These are phyloP conservation scores for Lachnellula subtilissima DNA, from an alignment of 2,329 filamentous ascomycete genomes.

Conservation along the genomic window DNA sequence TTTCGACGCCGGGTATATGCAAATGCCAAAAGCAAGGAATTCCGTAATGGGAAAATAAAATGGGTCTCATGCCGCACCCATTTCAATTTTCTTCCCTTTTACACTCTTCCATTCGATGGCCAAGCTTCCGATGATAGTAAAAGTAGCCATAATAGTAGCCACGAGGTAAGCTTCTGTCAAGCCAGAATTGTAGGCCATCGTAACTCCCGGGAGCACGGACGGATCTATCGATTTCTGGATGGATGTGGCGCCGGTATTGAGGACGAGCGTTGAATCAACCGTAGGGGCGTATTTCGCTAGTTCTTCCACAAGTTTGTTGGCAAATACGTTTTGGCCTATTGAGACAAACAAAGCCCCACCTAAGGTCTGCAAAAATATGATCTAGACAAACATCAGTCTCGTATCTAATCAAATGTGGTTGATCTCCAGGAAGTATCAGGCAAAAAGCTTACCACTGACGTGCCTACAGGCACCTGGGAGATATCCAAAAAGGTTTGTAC, in stretches of 20 bases:
- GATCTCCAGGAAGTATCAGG: background rate
- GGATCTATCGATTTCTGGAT: conserved; percentile 49
- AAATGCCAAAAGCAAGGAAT: background rate
- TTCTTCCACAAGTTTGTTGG: conserved; percentile 5
- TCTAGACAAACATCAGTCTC: background rate
- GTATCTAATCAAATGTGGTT: background rate
- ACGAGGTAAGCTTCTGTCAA: conserved; percentile 53
- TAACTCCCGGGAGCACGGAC: conserved; percentile 48
- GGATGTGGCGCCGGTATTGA: conserved; percentile 39
- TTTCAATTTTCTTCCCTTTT: conserved; percentile 37
- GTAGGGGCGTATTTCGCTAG: conserved; percentile 28
- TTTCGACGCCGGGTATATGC: background rate
- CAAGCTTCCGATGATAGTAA: conserved; percentile 41
- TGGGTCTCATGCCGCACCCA: conserved; percentile 21
- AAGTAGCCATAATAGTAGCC: conserved; percentile 42
- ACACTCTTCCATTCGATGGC: conserved; percentile 51
- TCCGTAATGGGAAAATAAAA: background rate
- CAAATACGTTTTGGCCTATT: conserved; percentile 45
- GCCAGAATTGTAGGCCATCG: conserved; percentile 54
- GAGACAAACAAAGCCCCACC: conserved; percentile 53
- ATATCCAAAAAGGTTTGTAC: conserved; percentile 14
- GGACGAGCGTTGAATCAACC: conserved; percentile 30
- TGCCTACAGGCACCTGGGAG: conserved; percentile 6
- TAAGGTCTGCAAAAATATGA: conserved; percentile 49
- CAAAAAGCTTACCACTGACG: background rate